Evolutionary conservation across 345 rosid genomes (phyloP).

Genomic region (Excoecaria cochinchinensis): DNA sequence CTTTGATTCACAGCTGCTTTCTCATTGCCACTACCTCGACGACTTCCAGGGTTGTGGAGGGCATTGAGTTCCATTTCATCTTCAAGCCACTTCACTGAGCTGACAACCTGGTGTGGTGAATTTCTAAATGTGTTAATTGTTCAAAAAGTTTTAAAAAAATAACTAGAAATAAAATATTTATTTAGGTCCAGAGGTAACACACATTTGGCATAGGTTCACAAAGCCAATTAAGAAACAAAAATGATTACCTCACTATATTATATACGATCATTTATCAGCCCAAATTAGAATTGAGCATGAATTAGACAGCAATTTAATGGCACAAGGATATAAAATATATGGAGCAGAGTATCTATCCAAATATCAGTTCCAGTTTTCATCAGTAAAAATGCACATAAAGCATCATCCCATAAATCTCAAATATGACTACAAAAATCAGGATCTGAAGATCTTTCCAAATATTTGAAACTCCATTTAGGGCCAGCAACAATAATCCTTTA

Average conservation of each 20-base stretch:
- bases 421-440: not conserved
- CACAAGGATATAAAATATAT: not conserved
- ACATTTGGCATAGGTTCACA: conserved; percentile 12
- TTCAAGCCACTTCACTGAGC: conserved; percentile 99
- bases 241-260: not conserved
- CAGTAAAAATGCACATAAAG: not conserved
- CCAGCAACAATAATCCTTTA: not conserved
- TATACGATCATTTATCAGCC: not conserved
- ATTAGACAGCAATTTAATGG: not conserved
- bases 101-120: conserved; percentile 63
- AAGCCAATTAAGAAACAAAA: not conserved
- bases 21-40: conserved; percentile 89
- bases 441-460: not conserved
- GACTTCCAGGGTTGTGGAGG: conserved; percentile 92
- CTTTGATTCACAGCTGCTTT: conserved; percentile 87
- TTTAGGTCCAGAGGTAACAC: not conserved
- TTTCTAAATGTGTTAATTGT: not conserved
- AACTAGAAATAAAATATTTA: not conserved
- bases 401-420: not conserved
- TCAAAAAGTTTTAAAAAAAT: conserved; percentile 7
- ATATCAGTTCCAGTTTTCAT: not conserved
- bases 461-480: not conserved
- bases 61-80: conserved; percentile 98
- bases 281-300: not conserved
- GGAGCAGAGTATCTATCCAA: conserved; percentile 1